Conservation (phyloP, 345 rosid genomes). For the Bretschneidera sinensis region DNA sequence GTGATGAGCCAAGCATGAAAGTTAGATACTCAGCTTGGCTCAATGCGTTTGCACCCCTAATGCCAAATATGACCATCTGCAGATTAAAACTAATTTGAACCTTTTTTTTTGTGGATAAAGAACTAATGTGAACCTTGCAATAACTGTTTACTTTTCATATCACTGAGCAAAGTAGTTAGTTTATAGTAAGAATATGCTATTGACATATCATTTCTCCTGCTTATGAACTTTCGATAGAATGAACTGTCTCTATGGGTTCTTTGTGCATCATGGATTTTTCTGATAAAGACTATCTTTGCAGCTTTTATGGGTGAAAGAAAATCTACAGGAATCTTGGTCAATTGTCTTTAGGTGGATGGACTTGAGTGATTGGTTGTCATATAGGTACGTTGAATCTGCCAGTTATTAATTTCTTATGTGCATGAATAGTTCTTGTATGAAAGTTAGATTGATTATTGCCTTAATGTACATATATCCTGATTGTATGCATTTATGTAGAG, state of each 20-base stretch:
- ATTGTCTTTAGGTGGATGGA: conserved; percentile 98
- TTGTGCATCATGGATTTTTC: not conserved
- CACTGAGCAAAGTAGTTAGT: not conserved
- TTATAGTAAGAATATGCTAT: not conserved
- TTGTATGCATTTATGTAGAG: conserved; percentile 38
- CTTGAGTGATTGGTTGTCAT: conserved; percentile 97
- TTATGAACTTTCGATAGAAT: not conserved
- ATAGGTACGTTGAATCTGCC: conserved; percentile 41
- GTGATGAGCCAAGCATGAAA: too few species aligned
- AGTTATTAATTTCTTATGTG: not conserved
- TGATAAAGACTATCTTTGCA: conserved; percentile 28
- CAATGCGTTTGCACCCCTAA: too few species aligned
- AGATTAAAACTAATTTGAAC: too few species aligned
- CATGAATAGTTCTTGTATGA: not conserved
- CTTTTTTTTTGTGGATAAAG: not conserved
- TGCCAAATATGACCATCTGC: too few species aligned
- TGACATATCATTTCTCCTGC: conserved; percentile 4
- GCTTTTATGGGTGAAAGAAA: conserved; percentile 99
- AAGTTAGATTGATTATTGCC: not conserved
- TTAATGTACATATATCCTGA: not conserved
- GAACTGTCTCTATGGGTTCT: not conserved
- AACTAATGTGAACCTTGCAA: too few species aligned
- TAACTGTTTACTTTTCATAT: conserved; percentile 4
- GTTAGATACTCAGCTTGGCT: too few species aligned
- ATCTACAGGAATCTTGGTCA: conserved; percentile 89